A percentile compares a stretch with the other conserved stretches of the same genome.
These are phyloP conservation scores for Trichothecium roseum DNA, from an alignment of 2,329 filamentous ascomycete genomes.

Conservation along the genomic window DNA sequence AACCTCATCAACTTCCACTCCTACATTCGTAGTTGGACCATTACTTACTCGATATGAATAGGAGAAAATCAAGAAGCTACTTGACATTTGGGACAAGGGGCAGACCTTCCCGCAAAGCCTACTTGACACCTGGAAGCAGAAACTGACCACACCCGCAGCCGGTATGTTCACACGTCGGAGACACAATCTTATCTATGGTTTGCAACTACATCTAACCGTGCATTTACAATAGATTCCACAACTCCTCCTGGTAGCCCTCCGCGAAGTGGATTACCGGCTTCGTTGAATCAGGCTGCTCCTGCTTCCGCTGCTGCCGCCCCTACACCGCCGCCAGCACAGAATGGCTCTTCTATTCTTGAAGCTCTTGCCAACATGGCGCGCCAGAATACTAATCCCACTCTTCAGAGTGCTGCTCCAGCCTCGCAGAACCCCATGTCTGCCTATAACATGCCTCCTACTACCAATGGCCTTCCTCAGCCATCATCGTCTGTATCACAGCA, in stretches of 20 bases:
- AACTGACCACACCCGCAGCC: slow-evolving; percentile 49
- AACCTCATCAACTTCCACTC: too few relatives aligned
- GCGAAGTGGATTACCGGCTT: slow-evolving; percentile 27
- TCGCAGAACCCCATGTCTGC: slow-evolving; percentile 22
- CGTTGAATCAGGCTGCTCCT: slow-evolving; percentile 15
- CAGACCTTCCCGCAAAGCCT: slow-evolving; percentile 77
- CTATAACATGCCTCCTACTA: slow-evolving; percentile 13
- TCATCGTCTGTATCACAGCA: slow-evolving; percentile 7
- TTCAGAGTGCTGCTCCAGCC: slow-evolving; percentile 23
- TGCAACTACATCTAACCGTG: too few relatives aligned
- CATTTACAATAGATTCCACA: slow-evolving; percentile 51
- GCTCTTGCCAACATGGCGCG: slow-evolving; percentile 73
- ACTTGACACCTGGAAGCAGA: slow-evolving; percentile 74
- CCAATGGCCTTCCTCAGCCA: slow-evolving; percentile 11
- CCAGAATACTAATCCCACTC: slow-evolving; percentile 48
- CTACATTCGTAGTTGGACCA: too few relatives aligned
- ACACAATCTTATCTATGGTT: background rate
- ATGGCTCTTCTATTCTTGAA: slow-evolving; percentile 57
- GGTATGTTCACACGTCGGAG: slow-evolving; percentile 47
- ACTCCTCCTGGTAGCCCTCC: slow-evolving; percentile 59
- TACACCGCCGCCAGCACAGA: slow-evolving; percentile 28
- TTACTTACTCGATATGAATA: slow-evolving; percentile 26
- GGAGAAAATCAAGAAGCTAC: slow-evolving; percentile 87
- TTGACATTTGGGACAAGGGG: slow-evolving; percentile 97
- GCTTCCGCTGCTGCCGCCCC: slow-evolving; percentile 26